Evolutionary conservation across 805 yeast genomes (phyloP), one percentile per base, ranked within the genome.

Genomic region (Metschnikowia rubicola): DNA sequence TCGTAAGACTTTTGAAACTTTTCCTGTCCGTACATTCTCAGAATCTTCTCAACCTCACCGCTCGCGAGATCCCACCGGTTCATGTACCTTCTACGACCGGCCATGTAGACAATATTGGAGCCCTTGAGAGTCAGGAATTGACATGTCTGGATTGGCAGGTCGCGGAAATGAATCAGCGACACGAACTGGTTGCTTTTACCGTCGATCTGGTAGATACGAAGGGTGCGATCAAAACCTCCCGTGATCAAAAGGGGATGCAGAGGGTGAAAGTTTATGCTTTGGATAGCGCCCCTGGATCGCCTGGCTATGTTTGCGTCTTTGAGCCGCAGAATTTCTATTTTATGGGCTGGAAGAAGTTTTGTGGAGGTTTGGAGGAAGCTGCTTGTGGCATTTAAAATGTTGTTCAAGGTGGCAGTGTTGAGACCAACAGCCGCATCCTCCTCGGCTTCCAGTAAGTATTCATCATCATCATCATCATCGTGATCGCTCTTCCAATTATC

Each of bases 1-100:
- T 94, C 99, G 76, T 90, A 88, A 9, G 95, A 84, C 56, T 79
- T 78, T 70, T 92, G 98, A 32, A 84, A 80, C 32, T 77, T 71
- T 61, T 88, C 96, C 60, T 91, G 96, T 4, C 99, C 99, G 63
- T 91, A 92, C 75, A 92, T 68, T 66, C 97, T 80, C 44, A 87
- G 80, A 35, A 94, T 81, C 67, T 91, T 94, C 55, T 90, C 96
- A 37, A 90, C 81, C 15, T 72, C 74, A 10, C 92, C 90, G 1
- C 78, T 70, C 44, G 65, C 63, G 42, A 94, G 73, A 65, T 90
- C 91, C 96, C 98, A 91, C 41, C 89, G 83, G 68, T 86, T 88
- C 88, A 94, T 84, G 63, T 84, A 91, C 48, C 88, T 78, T 71
- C 99, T 81, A 69, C 97, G 81, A 50, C 98, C 99, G 51, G 86